phyloP scores from a whole-genome alignment of 1,139 yeast genomes.

The Kazachstania sp. region DNA sequence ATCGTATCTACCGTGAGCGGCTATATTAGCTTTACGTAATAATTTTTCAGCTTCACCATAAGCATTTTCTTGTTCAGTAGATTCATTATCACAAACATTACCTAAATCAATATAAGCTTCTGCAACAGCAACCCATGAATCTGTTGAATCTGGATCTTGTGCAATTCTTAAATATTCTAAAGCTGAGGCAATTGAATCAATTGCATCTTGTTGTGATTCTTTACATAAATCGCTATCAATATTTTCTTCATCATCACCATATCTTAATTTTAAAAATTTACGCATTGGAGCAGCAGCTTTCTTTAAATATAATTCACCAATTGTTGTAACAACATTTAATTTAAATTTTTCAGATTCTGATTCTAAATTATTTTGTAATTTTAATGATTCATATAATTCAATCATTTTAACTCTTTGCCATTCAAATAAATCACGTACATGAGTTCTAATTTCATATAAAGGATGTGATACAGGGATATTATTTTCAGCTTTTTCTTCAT shows the following conservation, averaged over 20 bases:
- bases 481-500: neutral
- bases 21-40: conserved; percentile 59
- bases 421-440: neutral
- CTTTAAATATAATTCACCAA: conserved; percentile 56
- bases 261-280: conserved; percentile 48
- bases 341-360: neutral
- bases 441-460: conserved; percentile 34
- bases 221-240: conserved; percentile 27
- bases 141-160: conserved; percentile 66
- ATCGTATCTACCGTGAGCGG: conserved; percentile 64
- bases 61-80: conserved; percentile 52
- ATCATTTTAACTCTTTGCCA: conserved; percentile 11
- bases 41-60: conserved; percentile 61
- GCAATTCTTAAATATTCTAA: conserved; percentile 49
- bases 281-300: conserved; percentile 55
- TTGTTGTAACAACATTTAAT: conserved; percentile 33
- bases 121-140: conserved; percentile 72
- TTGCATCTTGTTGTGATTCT: conserved; percentile 44
- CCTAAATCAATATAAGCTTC: conserved; percentile 79
- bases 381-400: conserved; percentile 21
- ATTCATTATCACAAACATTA: conserved; percentile 57
- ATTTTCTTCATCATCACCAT: conserved; percentile 45
- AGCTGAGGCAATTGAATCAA: conserved; percentile 46
- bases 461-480: conserved; percentile 32
- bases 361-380: neutral